These are phyloP conservation scores for Candida bentonensis DNA, from an alignment of 805 yeast genomes.

Conservation along the genomic window DNA sequence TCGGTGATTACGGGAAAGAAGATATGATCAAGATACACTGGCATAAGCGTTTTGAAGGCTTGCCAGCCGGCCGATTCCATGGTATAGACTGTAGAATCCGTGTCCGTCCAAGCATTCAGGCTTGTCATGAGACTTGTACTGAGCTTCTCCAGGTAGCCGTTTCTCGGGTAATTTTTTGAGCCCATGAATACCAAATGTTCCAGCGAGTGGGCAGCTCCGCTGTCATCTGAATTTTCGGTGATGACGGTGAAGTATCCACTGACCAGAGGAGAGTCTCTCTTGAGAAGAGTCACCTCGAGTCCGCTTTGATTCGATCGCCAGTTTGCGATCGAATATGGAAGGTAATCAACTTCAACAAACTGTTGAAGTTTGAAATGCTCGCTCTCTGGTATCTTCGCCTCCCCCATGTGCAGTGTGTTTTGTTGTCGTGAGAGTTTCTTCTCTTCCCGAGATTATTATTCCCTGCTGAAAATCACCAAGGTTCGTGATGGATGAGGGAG, in stretches of 20 bases:
- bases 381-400: neutral
- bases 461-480: too few species aligned
- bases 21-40: constrained; percentile 82
- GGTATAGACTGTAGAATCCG: constrained; percentile 91
- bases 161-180: constrained; percentile 73
- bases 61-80: constrained; percentile 92
- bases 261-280: constrained; percentile 71
- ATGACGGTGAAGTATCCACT: constrained; percentile 95
- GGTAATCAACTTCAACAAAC: neutral
- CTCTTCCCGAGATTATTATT: too few species aligned
- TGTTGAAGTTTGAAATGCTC: neutral
- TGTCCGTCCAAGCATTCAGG: constrained; percentile 95
- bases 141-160: constrained; percentile 76
- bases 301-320: constrained; percentile 77
- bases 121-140: constrained; percentile 74
- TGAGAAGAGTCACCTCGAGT: constrained; percentile 60
- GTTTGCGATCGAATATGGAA: constrained; percentile 22
- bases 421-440: too few species aligned
- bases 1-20: constrained; percentile 76
- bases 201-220: constrained; percentile 90
- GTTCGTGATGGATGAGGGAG: too few species aligned
- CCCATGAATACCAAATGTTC: constrained; percentile 96
- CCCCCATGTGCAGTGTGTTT: neutral
- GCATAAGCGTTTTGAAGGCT: constrained; percentile 72
- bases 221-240: constrained; percentile 74